Base-by-base conservation (phyloP, 2,329 filamentous ascomycete genomes). In the Tolypocladium nubicola region DNA sequence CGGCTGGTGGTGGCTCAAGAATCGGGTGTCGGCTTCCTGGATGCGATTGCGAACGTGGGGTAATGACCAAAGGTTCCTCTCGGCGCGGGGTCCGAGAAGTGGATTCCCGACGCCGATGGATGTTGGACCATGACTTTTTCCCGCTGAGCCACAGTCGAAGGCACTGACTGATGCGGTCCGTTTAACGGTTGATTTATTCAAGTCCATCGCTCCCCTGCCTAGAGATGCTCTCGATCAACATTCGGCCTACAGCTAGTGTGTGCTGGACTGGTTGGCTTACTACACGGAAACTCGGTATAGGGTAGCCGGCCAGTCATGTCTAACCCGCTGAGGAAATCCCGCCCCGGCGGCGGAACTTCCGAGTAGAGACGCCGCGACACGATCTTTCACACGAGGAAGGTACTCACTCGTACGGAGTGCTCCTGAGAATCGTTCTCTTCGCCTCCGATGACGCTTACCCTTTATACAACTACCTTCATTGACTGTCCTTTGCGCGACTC, bases 281-380 rank as follows among this genome's bases (percentile, higher is more conserved):
- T 19, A 2, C 19, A 23, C 33, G 30, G 30, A 11, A n/a, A 10
- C 7, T 33, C 23, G 26, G 39, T 56, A 19, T 38, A 58, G 52
- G 52, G 41, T 54, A 52, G 23, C 19, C 13, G 5, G 11, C n/a
- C 16, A 19, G n/a, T 7, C n/a, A 13, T 14, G 6, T 26, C 55
- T 57, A 59, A 58, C 47, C 57, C n/a, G 14, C 10, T 41, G 38
- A 38, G 58, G 59, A 53, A 61, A 54, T 56, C 47, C 59, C 59
- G 59, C 57, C 16, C n/a, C n/a, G 6, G 41, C 4, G 37, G 62
- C 67, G 68, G 67, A 70, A 62, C 59, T 70, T 33, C 68, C 67
- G 53, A 62, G 61, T 66, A 57, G 60, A 61, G 64, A 33, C 45
- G 53, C 21, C 38, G 40, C 38, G 21, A 8, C 52, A 33, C 23